These are phyloP conservation scores for Mycena galericulata DNA, from an alignment of 768 basidiomycete genomes.

Conservation along the genomic window DNA sequence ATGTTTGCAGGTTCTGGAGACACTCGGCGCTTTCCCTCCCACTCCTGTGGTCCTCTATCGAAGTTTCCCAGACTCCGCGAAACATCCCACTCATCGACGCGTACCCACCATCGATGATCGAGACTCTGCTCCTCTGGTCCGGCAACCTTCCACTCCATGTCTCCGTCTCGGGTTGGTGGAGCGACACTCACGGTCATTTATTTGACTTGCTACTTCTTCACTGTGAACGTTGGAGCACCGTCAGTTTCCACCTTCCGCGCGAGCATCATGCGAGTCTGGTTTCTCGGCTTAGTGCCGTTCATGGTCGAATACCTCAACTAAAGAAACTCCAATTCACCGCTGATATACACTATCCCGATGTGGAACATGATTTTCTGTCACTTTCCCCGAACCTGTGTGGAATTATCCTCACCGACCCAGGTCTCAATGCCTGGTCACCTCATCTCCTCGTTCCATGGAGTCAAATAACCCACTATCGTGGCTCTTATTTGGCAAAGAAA, in stretches of 20 bases:
- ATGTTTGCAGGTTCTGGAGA: neutral
- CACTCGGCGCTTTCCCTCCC: too few relatives aligned
- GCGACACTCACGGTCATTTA: neutral
- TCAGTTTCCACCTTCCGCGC: neutral
- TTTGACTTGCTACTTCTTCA: neutral
- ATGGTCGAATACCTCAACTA: neutral
- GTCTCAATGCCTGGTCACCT: neutral
- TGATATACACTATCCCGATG: too few relatives aligned
- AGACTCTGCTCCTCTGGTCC: neutral
- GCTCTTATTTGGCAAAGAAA: neutral
- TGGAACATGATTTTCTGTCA: neutral
- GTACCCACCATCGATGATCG: neutral
- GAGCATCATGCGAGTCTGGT: neutral
- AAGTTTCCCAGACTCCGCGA: neutral
- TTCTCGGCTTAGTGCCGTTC: neutral
- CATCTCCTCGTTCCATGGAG: neutral
- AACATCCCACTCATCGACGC: neutral
- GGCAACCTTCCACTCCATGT: neutral
- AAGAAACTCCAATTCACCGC: neutral
- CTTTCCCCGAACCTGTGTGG: neutral
- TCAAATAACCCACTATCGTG: neutral
- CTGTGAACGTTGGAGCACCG: neutral
- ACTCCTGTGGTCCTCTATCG: neutral
- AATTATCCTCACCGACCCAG: neutral
- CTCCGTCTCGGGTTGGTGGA: neutral